A percentile compares a stretch with the other conserved stretches of the same genome.
Conservation (phyloP, 208 protist species). For the Trypanosoma caninum region DNA sequence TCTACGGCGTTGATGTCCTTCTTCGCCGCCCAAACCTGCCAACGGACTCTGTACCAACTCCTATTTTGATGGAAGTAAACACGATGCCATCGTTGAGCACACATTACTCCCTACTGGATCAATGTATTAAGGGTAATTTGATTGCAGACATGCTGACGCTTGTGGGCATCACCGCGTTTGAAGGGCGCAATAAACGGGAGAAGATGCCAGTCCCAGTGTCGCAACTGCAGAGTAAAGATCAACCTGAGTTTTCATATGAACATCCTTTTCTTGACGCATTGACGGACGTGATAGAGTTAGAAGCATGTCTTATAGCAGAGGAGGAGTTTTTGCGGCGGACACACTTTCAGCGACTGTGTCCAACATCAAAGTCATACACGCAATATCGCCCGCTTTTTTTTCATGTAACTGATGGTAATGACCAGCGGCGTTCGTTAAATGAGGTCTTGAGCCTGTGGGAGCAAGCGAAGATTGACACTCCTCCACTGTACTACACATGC, state of each 20-base stretch:
- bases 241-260: slow-evolving; percentile 5
- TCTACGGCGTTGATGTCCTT: slow-evolving; percentile 86
- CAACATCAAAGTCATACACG: slow-evolving; percentile 34
- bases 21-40: slow-evolving; percentile 15
- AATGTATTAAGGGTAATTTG: slow-evolving; percentile 79
- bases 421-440: slow-evolving; percentile 23
- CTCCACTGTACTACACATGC: neutral
- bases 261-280: slow-evolving; percentile 38
- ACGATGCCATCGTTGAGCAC: slow-evolving; percentile 86
- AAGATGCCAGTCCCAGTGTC: neutral
- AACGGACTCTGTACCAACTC: slow-evolving; percentile 6
- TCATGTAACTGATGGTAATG: neutral
- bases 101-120: slow-evolving; percentile 73
- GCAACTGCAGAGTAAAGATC: neutral
- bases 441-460: slow-evolving; percentile 45
- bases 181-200: neutral
- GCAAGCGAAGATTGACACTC: slow-evolving; percentile 13
- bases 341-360: slow-evolving; percentile 43
- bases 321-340: slow-evolving; percentile 38
- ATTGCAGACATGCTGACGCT: slow-evolving; percentile 80
- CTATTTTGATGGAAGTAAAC: slow-evolving; percentile 84
- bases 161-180: slow-evolving; percentile 48
- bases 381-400: slow-evolving; percentile 31
- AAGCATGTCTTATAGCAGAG: slow-evolving; percentile 49
- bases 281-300: slow-evolving; percentile 12